Evolutionary conservation across 352 stramenopile species (phyloP), one percentile per base, ranked within the genome.

Genomic region (Phytophthora fragariaefolia): DNA sequence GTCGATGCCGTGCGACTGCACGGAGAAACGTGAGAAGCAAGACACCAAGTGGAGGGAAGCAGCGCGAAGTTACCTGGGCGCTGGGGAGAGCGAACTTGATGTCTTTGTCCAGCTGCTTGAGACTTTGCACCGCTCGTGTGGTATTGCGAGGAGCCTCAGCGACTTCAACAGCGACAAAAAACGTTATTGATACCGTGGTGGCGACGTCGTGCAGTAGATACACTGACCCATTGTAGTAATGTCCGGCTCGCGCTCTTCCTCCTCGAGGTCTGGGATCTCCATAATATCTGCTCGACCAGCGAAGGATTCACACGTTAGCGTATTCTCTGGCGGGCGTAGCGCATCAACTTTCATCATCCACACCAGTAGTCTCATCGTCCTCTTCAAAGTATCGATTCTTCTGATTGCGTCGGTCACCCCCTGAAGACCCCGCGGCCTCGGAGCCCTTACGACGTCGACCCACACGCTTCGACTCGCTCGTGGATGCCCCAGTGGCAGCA

Each of bases 361-460:
- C 63, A 86, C 85, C 82, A 15, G 75, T 91, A 0, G 75, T 78
- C 43, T 90, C 82, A 26, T 80, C 69, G 34, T 90, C 85, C 17
- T 93, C 85, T 57, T 91, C 85, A 36, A 93, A 93, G 54, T 93
- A 83, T 10, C 80, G 79, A 51, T 90, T 91, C 66, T 87, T 90
- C 53, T 87, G 85, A 57, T 74, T 76, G 24, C 81, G 77, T 2
- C 43, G 67, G 17, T 73, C 50, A 1, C 45, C 57, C n/a, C 60
- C 51, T 17, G 58, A 49, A 26, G 52, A 36, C 2, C 42, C 45
- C 26, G 52, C 20, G 34, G 63, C 49, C 17, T 90, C 82, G 1
- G 78, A 76, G 6, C 82, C 85, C 55, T 90, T 89, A 40, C 85
- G 82, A 20, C 85, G 73, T 38, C 85, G 69, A 30, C 80, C 65